These are phyloP conservation scores for Barnettozyma pratensis DNA, from an alignment of 805 yeast species.

Conservation along the genomic window DNA sequence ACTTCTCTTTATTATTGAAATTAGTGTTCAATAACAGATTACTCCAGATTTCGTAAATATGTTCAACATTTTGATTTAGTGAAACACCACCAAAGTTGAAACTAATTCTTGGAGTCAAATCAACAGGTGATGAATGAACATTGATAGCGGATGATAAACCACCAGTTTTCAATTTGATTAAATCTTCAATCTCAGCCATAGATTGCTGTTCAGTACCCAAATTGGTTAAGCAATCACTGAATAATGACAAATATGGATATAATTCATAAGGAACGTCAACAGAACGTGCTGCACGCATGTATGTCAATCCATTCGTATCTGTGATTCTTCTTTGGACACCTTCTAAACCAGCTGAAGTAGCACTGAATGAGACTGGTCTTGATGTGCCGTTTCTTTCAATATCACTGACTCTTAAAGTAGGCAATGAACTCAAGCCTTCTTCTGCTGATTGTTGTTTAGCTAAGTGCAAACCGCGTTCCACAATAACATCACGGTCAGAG, in stretches of 20 bases:
- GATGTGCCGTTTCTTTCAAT: conserved; percentile 53
- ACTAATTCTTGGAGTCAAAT: conserved; percentile 43
- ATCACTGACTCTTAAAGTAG: conserved; percentile 70
- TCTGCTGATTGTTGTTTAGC: conserved; percentile 57
- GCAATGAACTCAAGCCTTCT: conserved; percentile 76
- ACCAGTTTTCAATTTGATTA: conserved; percentile 78
- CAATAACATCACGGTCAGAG: conserved; percentile 53
- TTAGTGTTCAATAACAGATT: conserved; percentile 68
- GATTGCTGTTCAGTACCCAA: conserved; percentile 73
- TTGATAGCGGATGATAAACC: conserved; percentile 66
- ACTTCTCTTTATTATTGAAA: conserved; percentile 61
- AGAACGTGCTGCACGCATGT: conserved; percentile 62
- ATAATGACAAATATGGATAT: conserved; percentile 69
- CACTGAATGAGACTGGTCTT: conserved; percentile 27
- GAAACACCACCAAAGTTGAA: conserved; percentile 66
- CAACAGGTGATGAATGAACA: conserved; percentile 52
- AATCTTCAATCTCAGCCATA: conserved; percentile 80
- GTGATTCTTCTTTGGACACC: conserved; percentile 45
- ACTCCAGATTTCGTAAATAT: conserved; percentile 60
- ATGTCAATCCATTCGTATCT: conserved; percentile 77
- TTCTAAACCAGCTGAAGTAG: conserved; percentile 21
- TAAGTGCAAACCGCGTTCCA: conserved; percentile 53
- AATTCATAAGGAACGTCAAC: conserved; percentile 57
- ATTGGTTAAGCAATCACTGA: conserved; percentile 73
- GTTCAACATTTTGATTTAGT: conserved; percentile 54